phyloP scores from a whole-genome alignment of 2,329 filamentous ascomycete genomes.

The Paecilomyces variotii region DNA sequence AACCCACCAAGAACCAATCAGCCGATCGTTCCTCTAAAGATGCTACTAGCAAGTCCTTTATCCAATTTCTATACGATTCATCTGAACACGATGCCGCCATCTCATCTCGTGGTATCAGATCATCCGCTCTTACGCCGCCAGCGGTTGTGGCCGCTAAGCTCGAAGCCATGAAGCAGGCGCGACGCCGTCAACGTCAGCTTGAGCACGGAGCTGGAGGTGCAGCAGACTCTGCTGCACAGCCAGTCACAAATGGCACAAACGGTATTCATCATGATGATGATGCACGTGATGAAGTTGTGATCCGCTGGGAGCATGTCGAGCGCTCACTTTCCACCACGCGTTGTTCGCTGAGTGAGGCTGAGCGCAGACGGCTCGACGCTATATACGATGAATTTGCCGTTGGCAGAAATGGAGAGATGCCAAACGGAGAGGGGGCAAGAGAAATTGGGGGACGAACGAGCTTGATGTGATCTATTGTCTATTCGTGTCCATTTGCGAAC shows the following conservation, averaged over 20 bases:
- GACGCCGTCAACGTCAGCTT: constrained; percentile 53
- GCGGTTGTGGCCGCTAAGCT: constrained; percentile 76
- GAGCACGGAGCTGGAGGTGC: constrained; percentile 26
- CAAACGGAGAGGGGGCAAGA: constrained; percentile 79
- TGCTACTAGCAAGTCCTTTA: constrained; percentile 45
- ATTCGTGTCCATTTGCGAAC: not conserved
- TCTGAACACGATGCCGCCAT: constrained; percentile 44
- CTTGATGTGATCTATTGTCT: constrained; percentile 62
- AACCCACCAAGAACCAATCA: constrained; percentile 26
- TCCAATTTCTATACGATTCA: constrained; percentile 74
- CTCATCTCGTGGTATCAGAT: constrained; percentile 33
- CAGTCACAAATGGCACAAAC: constrained; percentile 15
- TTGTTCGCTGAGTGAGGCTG: constrained; percentile 72
- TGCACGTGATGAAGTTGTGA: constrained; percentile 60
- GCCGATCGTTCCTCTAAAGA: constrained; percentile 20
- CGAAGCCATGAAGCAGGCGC: constrained; percentile 64
- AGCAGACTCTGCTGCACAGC: constrained; percentile 6
- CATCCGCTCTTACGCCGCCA: constrained; percentile 62
- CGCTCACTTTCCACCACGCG: constrained; percentile 69
- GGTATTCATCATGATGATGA: constrained; percentile 17
- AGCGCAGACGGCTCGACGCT: constrained; percentile 62
- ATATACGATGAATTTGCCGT: constrained; percentile 94
- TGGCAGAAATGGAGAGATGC: constrained; percentile 90
- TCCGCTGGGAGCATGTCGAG: constrained; percentile 75
- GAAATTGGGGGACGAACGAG: constrained; percentile 90